Percentiles rank a stretch among this genome's conserved stretches.
Evolutionary conservation across 75 land plant species (phyloP).

Genomic region (Cryptomeria japonica): DNA sequence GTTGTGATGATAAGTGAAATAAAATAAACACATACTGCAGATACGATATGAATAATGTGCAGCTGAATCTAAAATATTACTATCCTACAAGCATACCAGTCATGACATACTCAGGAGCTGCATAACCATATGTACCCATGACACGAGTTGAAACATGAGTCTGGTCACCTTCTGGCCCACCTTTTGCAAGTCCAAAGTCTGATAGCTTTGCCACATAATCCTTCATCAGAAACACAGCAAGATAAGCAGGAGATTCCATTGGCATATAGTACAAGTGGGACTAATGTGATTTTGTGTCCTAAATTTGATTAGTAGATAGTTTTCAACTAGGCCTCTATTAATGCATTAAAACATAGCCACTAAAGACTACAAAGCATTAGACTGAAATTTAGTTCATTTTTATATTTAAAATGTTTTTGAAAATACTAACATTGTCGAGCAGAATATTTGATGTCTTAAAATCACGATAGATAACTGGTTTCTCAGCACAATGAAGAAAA

Average conservation of each 20-base stretch:
- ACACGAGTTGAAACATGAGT: conserved; percentile 19
- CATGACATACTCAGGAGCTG: conserved; percentile 17
- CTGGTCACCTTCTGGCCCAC: conserved; percentile 17
- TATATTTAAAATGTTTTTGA: not conserved
- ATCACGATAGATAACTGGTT: conserved; percentile 60
- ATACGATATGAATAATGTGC: not conserved
- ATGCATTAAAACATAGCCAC: not conserved
- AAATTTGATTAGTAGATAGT: not conserved
- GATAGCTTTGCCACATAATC: conserved; percentile 13
- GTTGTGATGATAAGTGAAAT: not conserved
- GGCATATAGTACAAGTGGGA: not conserved
- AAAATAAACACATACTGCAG: not conserved
- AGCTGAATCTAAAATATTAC: not conserved
- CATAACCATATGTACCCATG: conserved; percentile 17
- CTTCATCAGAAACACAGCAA: not conserved
- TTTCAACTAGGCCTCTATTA: not conserved
- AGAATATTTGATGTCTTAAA: conserved; percentile 74
- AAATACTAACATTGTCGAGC: conserved; percentile 53
- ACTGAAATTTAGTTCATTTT: not conserved
- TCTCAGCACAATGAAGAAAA: conserved; percentile 67
- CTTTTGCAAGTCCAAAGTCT: conserved; percentile 21
- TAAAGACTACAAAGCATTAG: not conserved
- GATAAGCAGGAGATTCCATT: not conserved
- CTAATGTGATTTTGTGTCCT: not conserved
- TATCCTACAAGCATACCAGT: conserved; percentile 13